Evolutionary conservation across 768 basidiomycete genomes (phyloP), one percentile per base, ranked within the genome.

Genomic region (Suillus decipiens): DNA sequence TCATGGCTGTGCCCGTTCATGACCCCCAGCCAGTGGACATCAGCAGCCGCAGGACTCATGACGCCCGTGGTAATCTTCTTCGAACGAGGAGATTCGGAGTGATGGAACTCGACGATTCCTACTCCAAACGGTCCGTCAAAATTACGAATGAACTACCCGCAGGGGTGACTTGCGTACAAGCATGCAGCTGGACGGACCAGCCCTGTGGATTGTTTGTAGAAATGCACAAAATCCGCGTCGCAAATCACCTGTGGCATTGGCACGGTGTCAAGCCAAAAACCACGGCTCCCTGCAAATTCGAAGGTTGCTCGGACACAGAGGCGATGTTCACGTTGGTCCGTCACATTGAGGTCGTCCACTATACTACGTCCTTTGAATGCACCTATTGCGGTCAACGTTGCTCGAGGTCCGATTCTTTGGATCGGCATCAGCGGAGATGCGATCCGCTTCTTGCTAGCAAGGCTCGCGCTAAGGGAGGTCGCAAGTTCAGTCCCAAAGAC

Each of bases 41-140:
- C n/a, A 36, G 53, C 12, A 6, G n/a, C 12, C 34, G 53, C 50
- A 51, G 28, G 50, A 51, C 15, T 14, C 19, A n/a, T 8, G 53
- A 22, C 2, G 7, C 11, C 2, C 1, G 2, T 3, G 15, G 28
- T 17, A 14, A 22, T n/a, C 5, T n/a, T 36, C 53, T 54, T 36
- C 53, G 19, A 22, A 54, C 53, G 11, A 12, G 53, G 34, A 22
- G 12, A 2, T n/a, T 34, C 12, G 53, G 53, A 7, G 53, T 7
- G 19, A 54, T 54, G 53, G 53, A 54, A 36, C 33, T 54, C 11
- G 53, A 54, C 9, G 34, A 36, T 54, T 54, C 53, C 19, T 54
- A 54, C n/a, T 7, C 33, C 6, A 54, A 36, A 3, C 53, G n/a
- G 6, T 14, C 53, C 12, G 53, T 22, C n/a, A 36, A 19, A 5